Conservation (phyloP, 176 grass and related monocot species). For the Poa pratensis region DNA sequence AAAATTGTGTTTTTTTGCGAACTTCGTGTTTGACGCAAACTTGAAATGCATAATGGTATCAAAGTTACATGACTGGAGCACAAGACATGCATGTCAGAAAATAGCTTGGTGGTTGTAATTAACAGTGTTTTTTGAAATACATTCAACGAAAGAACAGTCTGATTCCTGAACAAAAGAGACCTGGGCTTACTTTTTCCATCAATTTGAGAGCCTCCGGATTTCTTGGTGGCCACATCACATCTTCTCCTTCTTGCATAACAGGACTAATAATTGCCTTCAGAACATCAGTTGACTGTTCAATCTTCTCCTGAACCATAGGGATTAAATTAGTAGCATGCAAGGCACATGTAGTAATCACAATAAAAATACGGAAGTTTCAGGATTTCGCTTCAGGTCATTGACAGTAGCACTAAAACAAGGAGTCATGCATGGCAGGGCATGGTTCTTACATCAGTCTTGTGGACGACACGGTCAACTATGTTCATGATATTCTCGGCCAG, state of each 20-base stretch:
- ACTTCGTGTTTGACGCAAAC: not conserved
- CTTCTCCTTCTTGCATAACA: conserved; percentile 65
- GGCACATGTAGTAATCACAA: not conserved
- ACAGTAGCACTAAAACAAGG: not conserved
- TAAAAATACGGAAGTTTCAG: not conserved
- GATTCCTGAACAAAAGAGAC: not conserved
- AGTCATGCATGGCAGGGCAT: conserved; percentile 11
- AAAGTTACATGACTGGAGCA: not conserved
- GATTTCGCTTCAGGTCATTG: not conserved
- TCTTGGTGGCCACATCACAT: conserved; percentile 80
- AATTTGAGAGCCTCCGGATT: conserved; percentile 64
- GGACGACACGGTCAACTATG: conserved; percentile 89
- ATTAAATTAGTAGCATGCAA: conserved; percentile 38
- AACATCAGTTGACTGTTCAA: conserved; percentile 88
- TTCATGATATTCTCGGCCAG: conserved; percentile 77
- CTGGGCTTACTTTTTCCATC: conserved; percentile 72
- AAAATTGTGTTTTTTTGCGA: not conserved
- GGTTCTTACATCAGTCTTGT: conserved; percentile 88
- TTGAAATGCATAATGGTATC: not conserved
- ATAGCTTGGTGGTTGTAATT: not conserved
- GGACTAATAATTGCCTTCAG: conserved; percentile 84
- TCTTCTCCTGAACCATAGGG: conserved; percentile 72
- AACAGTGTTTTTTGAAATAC: not conserved
- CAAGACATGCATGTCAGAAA: not conserved
- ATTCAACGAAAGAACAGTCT: conserved; percentile 14